Evolutionary conservation across 1,284 basidiomycete species (phyloP), one percentile per base, ranked within the genome.

Genomic region (Ceraceosorus guamensis): DNA sequence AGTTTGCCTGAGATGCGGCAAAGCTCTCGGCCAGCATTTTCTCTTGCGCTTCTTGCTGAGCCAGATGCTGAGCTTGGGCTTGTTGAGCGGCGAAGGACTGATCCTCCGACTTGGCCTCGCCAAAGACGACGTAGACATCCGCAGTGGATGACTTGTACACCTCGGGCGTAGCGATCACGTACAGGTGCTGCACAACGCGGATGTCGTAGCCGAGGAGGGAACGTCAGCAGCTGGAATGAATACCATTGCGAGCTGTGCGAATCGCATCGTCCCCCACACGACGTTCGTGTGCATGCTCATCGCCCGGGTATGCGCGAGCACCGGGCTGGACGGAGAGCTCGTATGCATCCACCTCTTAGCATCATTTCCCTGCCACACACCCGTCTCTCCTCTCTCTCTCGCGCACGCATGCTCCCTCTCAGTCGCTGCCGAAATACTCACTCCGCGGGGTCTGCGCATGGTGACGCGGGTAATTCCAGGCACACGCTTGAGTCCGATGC

Each of bases 111-210:
- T 89, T 95, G 67, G 91, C 91, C 82, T 98, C 93, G 69, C 93
- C 93, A 71, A 97, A 98, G 65, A 98, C 91, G 77, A 98, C 91
- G 83, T 98, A 97, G 79, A 88, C 90, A 79, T 98, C 95, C 73
- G 89, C 91, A 80, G 89, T 89, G 52, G 88, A 85, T 52, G 91
- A 91, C 82, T 96, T 97, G 86, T 90, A 98, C 53, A 98, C 93
- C 69, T 98, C 93, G 53, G 95, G 93, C 59, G 87, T 82, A 61
- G 89, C 84, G 70, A 98, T 84, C 63, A 97, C 92, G 78, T 96
- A 89, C 61, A 98, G 84, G 65, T 91, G 82, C 88, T 90, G 56
- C 24, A 46, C 31, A 33, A 46, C 33, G 47, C 6, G 32, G 1
- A 46, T 39, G 37, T 43, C n/a, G 34, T 11, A 8, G 6, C 6